A percentile compares a stretch with the other conserved stretches of the same genome.
Evolutionary conservation across 2,329 filamentous ascomycete species (phyloP).

Genomic region (Blastomyces gilchristii): DNA sequence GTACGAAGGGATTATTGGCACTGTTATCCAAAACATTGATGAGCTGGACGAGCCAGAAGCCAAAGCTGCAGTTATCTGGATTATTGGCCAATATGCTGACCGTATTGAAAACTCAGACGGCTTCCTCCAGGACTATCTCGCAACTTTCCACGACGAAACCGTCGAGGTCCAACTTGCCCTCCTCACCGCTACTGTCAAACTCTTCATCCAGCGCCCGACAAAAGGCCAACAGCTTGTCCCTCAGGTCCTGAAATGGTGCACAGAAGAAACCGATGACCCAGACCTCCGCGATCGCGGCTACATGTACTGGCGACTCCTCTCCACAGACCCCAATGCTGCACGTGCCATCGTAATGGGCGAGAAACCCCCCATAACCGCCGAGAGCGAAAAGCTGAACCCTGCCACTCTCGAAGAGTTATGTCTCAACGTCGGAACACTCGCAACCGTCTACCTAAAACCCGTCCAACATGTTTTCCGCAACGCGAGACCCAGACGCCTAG

Average conservation of each 20-base stretch:
- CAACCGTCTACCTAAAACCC: slow-evolving; percentile 94
- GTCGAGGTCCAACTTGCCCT: slow-evolving; percentile 92
- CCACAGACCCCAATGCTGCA: slow-evolving; percentile 78
- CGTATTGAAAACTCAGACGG: slow-evolving; percentile 95
- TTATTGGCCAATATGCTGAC: slow-evolving; percentile 95
- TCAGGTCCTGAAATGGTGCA: slow-evolving; percentile 94
- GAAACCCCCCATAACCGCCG: slow-evolving; percentile 91
- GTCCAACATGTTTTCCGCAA: slow-evolving; percentile 94
- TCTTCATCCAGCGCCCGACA: slow-evolving; percentile 93
- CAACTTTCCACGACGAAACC: slow-evolving; percentile 86
- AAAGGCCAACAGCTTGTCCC: slow-evolving; percentile 90
- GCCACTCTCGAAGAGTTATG: slow-evolving; percentile 93
- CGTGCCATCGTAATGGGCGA: slow-evolving; percentile 92
- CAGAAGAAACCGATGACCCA: slow-evolving; percentile 97
- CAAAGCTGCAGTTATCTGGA: slow-evolving; percentile 98
- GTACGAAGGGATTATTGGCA: slow-evolving; percentile 95
- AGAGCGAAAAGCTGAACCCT: slow-evolving; percentile 87
- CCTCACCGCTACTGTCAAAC: slow-evolving; percentile 89
- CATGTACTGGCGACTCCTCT: slow-evolving; percentile 98
- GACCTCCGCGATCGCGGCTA: slow-evolving; percentile 92
- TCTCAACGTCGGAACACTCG: slow-evolving; percentile 86
- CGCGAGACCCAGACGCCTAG: slow-evolving; percentile 66
- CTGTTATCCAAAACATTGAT: slow-evolving; percentile 90
- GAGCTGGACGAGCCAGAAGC: slow-evolving; percentile 95
- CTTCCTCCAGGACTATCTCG: slow-evolving; percentile 86